Evolutionary conservation across 805 yeast species (phyloP).

Genomic region (Wickerhamomyces bisporus): DNA sequence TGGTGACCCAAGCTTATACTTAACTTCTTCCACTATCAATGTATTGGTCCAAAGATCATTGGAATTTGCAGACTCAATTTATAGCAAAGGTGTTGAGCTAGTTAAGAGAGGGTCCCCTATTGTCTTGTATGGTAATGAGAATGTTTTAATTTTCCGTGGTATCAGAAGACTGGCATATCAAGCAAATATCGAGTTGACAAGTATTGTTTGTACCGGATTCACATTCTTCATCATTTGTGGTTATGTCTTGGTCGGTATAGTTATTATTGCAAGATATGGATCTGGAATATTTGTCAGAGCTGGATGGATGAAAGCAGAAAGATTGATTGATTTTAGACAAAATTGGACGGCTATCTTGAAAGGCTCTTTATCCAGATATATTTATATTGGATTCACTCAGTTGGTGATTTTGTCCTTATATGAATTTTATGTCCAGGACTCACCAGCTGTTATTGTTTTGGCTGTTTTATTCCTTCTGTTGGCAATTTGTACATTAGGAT

Average conservation of each 20-base stretch:
- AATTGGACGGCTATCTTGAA: slow-evolving; percentile 60
- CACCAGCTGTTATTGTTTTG: slow-evolving; percentile 82
- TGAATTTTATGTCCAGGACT: slow-evolving; percentile 80
- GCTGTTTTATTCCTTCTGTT: slow-evolving; percentile 68
- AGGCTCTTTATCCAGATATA: slow-evolving; percentile 74
- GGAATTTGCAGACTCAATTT: slow-evolving; percentile 19
- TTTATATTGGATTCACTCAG: slow-evolving; percentile 83
- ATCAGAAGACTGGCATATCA: slow-evolving; percentile 76
- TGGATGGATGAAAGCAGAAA: slow-evolving; percentile 45
- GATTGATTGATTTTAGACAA: slow-evolving; percentile 44
- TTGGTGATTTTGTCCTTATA: slow-evolving; percentile 73
- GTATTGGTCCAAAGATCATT: slow-evolving; percentile 71
- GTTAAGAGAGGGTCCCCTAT: slow-evolving; percentile 32
- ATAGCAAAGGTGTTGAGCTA: slow-evolving; percentile 26
- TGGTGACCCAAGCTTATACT: slow-evolving; percentile 69
- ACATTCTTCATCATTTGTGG: slow-evolving; percentile 80
- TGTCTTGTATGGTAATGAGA: slow-evolving; percentile 44
- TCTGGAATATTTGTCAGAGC: slow-evolving; percentile 42
- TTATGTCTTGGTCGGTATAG: slow-evolving; percentile 58
- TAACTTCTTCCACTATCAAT: slow-evolving; percentile 55
- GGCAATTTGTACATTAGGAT: slow-evolving; percentile 53
- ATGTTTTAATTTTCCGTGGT: slow-evolving; percentile 74
- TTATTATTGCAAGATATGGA: slow-evolving; percentile 48
- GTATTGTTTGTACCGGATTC: slow-evolving; percentile 81
- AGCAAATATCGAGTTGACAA: slow-evolving; percentile 74